Evolutionary conservation across 768 basidiomycete species (phyloP).

Genomic region (Mycena capillaripes): DNA sequence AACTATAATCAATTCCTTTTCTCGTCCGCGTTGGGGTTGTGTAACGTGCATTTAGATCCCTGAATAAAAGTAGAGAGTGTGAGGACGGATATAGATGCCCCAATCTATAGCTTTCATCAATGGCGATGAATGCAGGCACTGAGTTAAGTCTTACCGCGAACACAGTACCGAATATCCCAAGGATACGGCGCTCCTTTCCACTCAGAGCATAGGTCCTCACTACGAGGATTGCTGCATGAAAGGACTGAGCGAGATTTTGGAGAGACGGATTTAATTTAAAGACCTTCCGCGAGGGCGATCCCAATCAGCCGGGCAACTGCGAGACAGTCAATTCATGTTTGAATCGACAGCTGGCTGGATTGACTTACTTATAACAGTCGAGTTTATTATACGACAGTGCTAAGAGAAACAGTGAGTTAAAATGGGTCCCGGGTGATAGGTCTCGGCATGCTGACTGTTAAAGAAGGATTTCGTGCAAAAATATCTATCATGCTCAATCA

Average conservation of each 20-base stretch:
- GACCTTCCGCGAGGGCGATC: slow-evolving; percentile 11
- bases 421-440: background rate
- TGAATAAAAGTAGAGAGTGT: background rate
- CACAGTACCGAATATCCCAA: background rate
- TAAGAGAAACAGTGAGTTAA: background rate
- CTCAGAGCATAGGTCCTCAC: slow-evolving; percentile 23
- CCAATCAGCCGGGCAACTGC: slow-evolving; percentile 1
- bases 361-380: background rate
- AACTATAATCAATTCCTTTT: background rate
- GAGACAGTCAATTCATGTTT: background rate
- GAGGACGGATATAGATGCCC: background rate
- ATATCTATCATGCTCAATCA: background rate
- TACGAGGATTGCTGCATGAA: slow-evolving; percentile 15
- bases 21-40: background rate
- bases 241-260: background rate
- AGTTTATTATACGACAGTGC: background rate
- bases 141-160: background rate
- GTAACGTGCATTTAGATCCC: background rate
- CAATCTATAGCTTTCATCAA: background rate
- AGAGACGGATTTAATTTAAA: background rate
- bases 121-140: background rate
- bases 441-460: background rate
- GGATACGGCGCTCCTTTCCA: background rate
- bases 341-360: background rate
- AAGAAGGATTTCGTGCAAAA: background rate